Base-by-base conservation (phyloP, 768 basidiomycete species). In the Trametes cinnabarina region DNA sequence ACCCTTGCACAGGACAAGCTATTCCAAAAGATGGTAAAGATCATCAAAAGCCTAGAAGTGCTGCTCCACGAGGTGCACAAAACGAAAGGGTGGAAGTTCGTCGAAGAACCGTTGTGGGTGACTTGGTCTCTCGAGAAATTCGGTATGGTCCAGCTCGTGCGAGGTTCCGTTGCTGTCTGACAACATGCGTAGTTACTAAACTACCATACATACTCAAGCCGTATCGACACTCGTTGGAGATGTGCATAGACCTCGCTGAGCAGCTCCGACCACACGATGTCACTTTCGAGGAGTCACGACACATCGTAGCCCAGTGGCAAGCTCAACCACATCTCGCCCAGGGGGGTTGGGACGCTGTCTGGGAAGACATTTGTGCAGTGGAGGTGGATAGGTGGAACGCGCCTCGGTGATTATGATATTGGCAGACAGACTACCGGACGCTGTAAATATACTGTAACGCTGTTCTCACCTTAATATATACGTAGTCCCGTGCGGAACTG, bases 51-150 rank as follows among this genome's bases (percentile, higher is more conserved):
- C 47, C 65, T 92, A 51, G 91, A 93, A 58, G 66, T 70, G 3
- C 68, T 90, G 2, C 71, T 91, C 12, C 73, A 80, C 26, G 91
- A 93, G 41, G 88, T 89, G 2, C 80, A 84, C 65, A 88, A 81
- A 68, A 71, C 74, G 15, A 91, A 88, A 69, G 90, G 91, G 0
- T 85, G 82, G 74, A 73, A 77, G 59, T 92, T 88, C 86, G 85
- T 82, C 2, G 77, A 79, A 12, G 88, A 92, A 58, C 85, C 88
- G 0, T 74, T 93, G 42, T 93, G 91, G 91, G 73, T 82, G 23
- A 91, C 90, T 11, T 93, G 91, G 91, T 76, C 91, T 0, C 72
- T 92, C 25, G 86, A 88, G 63, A 87, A 82, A 70, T 91, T 93
- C 55, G 88, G 91, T 88, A 58, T 40, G 76, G 67, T 3, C 25